Evolutionary conservation across 805 yeast genomes (phyloP).

Genomic region (Barnettozyma botsteinii): DNA sequence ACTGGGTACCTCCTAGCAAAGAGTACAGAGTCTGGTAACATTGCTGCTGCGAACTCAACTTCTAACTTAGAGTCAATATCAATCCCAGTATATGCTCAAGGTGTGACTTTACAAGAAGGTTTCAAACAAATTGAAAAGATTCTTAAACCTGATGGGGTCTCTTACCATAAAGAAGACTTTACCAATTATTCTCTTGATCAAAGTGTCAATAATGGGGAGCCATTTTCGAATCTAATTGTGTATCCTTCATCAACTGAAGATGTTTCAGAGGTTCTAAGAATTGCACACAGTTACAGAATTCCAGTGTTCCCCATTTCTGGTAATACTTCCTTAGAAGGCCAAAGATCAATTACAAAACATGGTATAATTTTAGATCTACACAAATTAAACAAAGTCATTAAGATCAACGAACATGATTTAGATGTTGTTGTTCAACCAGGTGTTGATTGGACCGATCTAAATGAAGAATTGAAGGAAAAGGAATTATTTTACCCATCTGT

Average conservation of each 20-base stretch:
- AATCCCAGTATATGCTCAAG: constrained; percentile 11
- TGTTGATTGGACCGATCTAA: constrained; percentile 69
- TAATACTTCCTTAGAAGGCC: constrained; percentile 79
- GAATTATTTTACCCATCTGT: constrained; percentile 68
- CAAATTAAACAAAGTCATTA: constrained; percentile 50
- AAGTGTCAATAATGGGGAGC: constrained; percentile 25
- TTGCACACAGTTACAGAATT: constrained; percentile 51
- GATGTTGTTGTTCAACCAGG: constrained; percentile 78
- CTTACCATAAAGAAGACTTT: constrained; percentile 12
- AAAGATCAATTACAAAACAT: constrained; percentile 61
- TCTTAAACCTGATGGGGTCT: constrained; percentile 8
- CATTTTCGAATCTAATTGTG: constrained; percentile 46
- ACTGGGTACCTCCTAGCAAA: constrained; percentile 10
- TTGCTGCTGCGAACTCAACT: constrained; percentile 6
- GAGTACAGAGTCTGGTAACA: constrained; percentile 2
- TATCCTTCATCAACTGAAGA: constrained; percentile 62
- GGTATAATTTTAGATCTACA: constrained; percentile 62
- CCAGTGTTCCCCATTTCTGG: constrained; percentile 76
- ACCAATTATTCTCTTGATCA: constrained; percentile 8
- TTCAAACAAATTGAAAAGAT: constrained; percentile 10
- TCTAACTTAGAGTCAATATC: neutral
- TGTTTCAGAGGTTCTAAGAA: constrained; percentile 55
- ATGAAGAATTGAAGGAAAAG: constrained; percentile 41
- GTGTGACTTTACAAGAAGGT: constrained; percentile 10
- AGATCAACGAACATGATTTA: constrained; percentile 55